Evolutionary conservation across 2,329 filamentous ascomycete species (phyloP).

Genomic region (Aspergillus proliferans): DNA sequence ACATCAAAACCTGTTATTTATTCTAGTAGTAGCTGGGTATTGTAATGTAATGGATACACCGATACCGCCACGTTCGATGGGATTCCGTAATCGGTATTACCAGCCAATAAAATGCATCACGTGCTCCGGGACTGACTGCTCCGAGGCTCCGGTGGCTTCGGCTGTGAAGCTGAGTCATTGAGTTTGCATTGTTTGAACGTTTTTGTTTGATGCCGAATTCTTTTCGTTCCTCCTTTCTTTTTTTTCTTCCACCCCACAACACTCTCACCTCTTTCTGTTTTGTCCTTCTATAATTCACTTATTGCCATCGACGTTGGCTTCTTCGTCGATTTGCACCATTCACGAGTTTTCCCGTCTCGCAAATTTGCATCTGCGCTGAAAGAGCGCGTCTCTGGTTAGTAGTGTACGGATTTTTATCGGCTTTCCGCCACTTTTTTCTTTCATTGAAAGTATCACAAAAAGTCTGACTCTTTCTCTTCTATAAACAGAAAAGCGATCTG

Average conservation of each 20-base stretch:
- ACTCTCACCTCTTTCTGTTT: neutral
- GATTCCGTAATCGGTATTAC: neutral
- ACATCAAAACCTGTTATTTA: no score
- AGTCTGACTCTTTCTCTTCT: slow-evolving; percentile 10
- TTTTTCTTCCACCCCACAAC: neutral
- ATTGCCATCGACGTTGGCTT: slow-evolving; percentile 10
- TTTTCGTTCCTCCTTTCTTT: neutral
- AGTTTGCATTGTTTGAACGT: neutral
- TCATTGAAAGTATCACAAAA: slow-evolving; percentile 3
- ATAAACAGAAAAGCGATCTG: slow-evolving; percentile 23
- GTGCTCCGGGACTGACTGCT: neutral
- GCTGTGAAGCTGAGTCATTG: slow-evolving; percentile 5
- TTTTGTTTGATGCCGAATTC: slow-evolving; percentile 1
- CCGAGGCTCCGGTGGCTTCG: neutral
- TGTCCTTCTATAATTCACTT: neutral
- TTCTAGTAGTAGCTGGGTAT: no score
- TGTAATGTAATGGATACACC: no score
- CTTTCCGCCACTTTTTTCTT: neutral
- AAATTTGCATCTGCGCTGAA: slow-evolving; percentile 5
- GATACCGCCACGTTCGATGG: no score
- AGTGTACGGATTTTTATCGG: slow-evolving; percentile 3
- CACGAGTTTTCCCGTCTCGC: slow-evolving; percentile 6
- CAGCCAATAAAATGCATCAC: neutral
- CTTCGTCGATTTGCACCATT: slow-evolving; percentile 8
- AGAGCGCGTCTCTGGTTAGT: slow-evolving; percentile 15